Percentiles rank a stretch among this genome's conserved stretches.
These are phyloP conservation scores for Xerocomellus amylosporus DNA, from an alignment of 768 basidiomycete genomes.

Conservation along the genomic window DNA sequence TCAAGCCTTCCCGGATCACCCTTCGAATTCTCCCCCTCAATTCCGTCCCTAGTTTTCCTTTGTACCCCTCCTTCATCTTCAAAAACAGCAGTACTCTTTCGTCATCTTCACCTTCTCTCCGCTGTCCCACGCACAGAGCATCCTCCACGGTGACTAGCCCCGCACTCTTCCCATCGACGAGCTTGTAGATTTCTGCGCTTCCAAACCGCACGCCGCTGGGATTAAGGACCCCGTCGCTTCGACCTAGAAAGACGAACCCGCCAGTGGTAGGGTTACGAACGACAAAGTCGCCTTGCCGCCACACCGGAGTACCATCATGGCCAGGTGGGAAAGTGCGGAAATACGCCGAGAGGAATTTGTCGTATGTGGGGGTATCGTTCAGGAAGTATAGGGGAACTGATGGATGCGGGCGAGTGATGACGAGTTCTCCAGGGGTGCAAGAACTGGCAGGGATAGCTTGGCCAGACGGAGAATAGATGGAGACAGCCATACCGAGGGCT, in stretches of 20 bases:
- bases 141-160: constrained; percentile 60
- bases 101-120: constrained; percentile 57
- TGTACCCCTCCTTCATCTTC: constrained; percentile 54
- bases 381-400: constrained; percentile 67
- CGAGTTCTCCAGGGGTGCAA: constrained; percentile 55
- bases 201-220: constrained; percentile 82
- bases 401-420: constrained; percentile 68
- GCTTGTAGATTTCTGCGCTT: constrained; percentile 76
- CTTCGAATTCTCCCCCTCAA: constrained; percentile 56
- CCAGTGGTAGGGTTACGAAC: constrained; percentile 59
- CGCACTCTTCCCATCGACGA: constrained; percentile 42
- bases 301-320: constrained; percentile 42
- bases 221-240: constrained; percentile 73
- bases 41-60: constrained; percentile 48
- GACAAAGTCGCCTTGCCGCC: constrained; percentile 71
- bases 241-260: constrained; percentile 62
- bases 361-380: constrained; percentile 50
- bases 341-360: constrained; percentile 62
- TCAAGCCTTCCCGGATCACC: constrained; percentile 58
- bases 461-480: constrained; percentile 55
- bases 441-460: constrained; percentile 60
- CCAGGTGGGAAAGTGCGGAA: constrained; percentile 60
- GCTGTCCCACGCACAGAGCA: constrained; percentile 70
- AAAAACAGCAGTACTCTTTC: constrained; percentile 77
- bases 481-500: constrained; percentile 61